These are phyloP conservation scores for Talaromyces borbonicus DNA, from an alignment of 495 filamentous ascomycete species.

Conservation along the genomic window DNA sequence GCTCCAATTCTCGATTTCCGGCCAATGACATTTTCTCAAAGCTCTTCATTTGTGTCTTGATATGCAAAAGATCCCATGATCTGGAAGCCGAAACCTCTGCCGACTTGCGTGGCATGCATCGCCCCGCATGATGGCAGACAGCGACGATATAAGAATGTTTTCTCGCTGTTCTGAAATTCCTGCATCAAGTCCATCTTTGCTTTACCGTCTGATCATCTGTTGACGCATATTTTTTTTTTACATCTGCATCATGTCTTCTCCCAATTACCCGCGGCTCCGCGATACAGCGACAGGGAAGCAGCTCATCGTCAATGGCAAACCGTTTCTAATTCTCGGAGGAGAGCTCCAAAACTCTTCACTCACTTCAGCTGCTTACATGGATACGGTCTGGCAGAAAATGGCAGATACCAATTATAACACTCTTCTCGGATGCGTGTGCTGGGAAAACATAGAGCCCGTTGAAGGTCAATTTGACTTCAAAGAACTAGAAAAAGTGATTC, in stretches of 20 bases:
- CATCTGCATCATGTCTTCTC: constrained; percentile 1
- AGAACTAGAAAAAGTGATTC: constrained; percentile 33
- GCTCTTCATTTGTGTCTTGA: too few species aligned
- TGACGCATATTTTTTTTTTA: too few species aligned
- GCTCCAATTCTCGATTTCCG: too few species aligned
- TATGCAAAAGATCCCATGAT: too few species aligned
- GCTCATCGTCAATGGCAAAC: constrained; percentile 36
- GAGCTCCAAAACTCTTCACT: constrained; percentile 44
- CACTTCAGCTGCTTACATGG: constrained; percentile 35
- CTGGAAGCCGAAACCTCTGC: too few species aligned
- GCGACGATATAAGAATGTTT: too few species aligned
- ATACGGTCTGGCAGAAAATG: constrained; percentile 32
- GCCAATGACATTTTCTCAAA: too few species aligned
- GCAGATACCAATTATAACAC: constrained; percentile 36
- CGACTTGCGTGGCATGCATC: too few species aligned
- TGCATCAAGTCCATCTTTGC: too few species aligned
- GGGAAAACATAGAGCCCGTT: constrained; percentile 39
- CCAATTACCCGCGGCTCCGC: constrained; percentile 18
- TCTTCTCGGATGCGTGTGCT: constrained; percentile 40
- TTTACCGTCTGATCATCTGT: too few species aligned
- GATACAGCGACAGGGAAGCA: constrained; percentile 22
- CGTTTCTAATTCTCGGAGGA: constrained; percentile 34
- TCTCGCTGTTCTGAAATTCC: too few species aligned
- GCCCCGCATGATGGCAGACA: too few species aligned
- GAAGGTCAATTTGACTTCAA: constrained; percentile 37